phyloP scores from a whole-genome alignment of 176 grass and related monocot species.

The Oropetium thomaeum region DNA sequence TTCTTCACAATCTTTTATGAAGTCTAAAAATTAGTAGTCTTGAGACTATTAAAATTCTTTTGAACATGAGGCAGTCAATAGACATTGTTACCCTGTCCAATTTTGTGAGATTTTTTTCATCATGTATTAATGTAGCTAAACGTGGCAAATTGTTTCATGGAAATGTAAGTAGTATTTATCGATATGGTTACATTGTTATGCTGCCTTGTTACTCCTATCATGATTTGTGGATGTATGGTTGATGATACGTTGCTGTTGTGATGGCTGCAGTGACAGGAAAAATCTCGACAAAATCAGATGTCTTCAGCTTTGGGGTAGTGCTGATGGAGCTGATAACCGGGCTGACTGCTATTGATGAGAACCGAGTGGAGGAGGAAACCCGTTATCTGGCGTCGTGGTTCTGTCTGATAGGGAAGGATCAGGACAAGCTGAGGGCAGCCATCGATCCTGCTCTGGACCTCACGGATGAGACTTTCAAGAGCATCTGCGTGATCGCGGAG shows the following conservation, averaged over 20 bases:
- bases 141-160: neutral
- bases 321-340: slow-evolving; percentile 96
- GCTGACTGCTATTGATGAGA: slow-evolving; percentile 75
- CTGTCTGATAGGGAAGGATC: slow-evolving; percentile 54
- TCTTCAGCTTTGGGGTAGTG: slow-evolving; percentile 96
- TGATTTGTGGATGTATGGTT: slow-evolving; percentile 5
- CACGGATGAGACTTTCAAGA: slow-evolving; percentile 62
- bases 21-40: neutral
- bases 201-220: neutral
- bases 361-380: slow-evolving; percentile 66
- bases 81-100: neutral
- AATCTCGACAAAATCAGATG: slow-evolving; percentile 89
- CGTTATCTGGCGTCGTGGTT: slow-evolving; percentile 84
- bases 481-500: slow-evolving; percentile 64
- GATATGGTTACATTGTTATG: neutral
- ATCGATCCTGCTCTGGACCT: slow-evolving; percentile 71
- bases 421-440: slow-evolving; percentile 61
- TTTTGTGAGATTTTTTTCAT: too few relatives aligned
- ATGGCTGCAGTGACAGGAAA: slow-evolving; percentile 79
- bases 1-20: neutral
- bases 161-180: neutral
- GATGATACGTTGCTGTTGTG: slow-evolving; percentile 13
- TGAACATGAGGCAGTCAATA: neutral
- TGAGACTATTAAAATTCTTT: neutral
- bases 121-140: slow-evolving; percentile 3